Conservation (phyloP, 2,329 filamentous ascomycete species). For the Penicillium sp. region DNA sequence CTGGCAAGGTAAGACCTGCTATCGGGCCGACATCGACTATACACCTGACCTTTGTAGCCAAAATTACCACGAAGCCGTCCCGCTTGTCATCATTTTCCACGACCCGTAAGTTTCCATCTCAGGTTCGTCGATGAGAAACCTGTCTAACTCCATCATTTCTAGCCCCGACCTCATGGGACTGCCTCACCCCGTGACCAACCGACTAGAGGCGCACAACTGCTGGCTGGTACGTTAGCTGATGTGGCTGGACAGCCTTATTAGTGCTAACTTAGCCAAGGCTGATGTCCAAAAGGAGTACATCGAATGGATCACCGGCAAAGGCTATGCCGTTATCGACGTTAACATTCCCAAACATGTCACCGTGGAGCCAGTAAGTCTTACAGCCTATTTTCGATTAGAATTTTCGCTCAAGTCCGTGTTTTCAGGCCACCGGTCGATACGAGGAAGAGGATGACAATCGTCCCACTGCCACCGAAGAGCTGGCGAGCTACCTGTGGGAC, state of each 20-base stretch:
- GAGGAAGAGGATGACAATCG: conserved; percentile 47
- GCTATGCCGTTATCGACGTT: conserved; percentile 81
- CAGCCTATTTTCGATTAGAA: background rate
- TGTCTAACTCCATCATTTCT: conserved; percentile 9
- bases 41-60: conserved; percentile 41
- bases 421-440: conserved; percentile 29
- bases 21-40: background rate
- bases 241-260: conserved; percentile 4
- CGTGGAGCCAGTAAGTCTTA: conserved; percentile 51
- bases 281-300: conserved; percentile 77
- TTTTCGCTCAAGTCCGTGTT: background rate
- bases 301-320: conserved; percentile 70
- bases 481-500: conserved; percentile 88
- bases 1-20: conserved; percentile 58
- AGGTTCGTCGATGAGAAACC: conserved; percentile 1
- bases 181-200: conserved; percentile 63
- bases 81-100: conserved; percentile 79
- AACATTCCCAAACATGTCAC: conserved; percentile 79
- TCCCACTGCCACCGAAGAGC: conserved; percentile 57
- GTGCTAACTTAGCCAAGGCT: conserved; percentile 52
- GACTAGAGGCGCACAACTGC: conserved; percentile 73
- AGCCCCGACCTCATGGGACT: conserved; percentile 67
- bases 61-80: conserved; percentile 59
- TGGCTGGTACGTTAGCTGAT: conserved; percentile 64
- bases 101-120: conserved; percentile 62